Evolutionary conservation across 2,329 filamentous ascomycete genomes (phyloP), one percentile per base, ranked within the genome.

Genomic region (Diplodia mutila): DNA sequence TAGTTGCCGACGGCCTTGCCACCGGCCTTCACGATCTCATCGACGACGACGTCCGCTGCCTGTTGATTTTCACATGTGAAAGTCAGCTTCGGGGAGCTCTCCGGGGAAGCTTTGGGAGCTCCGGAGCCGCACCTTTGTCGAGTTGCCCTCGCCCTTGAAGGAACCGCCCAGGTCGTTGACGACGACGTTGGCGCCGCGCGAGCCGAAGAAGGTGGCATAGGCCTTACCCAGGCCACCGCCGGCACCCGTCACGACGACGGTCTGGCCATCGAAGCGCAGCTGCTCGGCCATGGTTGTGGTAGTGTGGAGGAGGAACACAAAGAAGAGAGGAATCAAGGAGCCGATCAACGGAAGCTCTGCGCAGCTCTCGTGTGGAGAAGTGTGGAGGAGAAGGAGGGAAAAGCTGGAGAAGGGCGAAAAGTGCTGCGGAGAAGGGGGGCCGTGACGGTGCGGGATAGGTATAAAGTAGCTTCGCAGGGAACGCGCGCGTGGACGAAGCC

Each of bases 1-100:
- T 98, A 98, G 87, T 97, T 98, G 81, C 94, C 93, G 61, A 97
- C 94, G 69, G 95, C 95, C 81, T 97, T 96, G 80, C 95, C 95
- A 79, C 95, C 95, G 65, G 90, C 91, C 77, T 89, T 86, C 81
- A 90, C 93, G 81, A 94, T 94, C 83, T 93, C 90, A 74, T 92
- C 84, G 78, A 94, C 91, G 69, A 94, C 91, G 55, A 90, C 86
- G 85, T 96, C 92, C 75, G 92, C 92, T 70, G 91, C 90, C 91
- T 94, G 69, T 69, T 8, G 32, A 23, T 42, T 64, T 37, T 53
- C 21, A 29, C 61, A 66, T 59, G 67, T 68, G 61, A 66, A 42
- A 23, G 59, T 63, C 59, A 63, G 59, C 42, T 21, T 48, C 42
- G 42, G 25, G 29, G 42, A 37, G 46, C 46, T 55, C 25, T 37